Evolutionary conservation across 371 early-diverging fungal genomes (phyloP).

Genomic region (Mortierella sp.): DNA sequence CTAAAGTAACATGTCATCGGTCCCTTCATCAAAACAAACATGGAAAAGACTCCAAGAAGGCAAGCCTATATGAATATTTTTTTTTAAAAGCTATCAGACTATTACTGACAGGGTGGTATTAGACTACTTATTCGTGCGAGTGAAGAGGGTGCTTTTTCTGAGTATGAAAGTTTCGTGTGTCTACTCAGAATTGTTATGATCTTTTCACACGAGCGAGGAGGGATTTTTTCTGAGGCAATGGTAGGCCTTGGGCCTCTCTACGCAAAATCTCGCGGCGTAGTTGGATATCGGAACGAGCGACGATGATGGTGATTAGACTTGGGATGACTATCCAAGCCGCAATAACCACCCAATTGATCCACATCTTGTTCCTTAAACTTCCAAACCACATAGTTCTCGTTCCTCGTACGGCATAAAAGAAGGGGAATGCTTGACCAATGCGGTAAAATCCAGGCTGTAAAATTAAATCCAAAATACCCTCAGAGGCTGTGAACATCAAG

Average conservation of each 20-base stretch:
- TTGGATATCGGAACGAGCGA: constrained; percentile 44
- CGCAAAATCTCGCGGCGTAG: constrained; percentile 47
- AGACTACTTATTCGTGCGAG: too few relatives aligned
- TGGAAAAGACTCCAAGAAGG: too few relatives aligned
- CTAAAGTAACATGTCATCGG: too few relatives aligned
- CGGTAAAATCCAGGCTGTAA: constrained; percentile 50
- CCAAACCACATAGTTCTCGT: constrained; percentile 52
- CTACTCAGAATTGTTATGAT: too few relatives aligned
- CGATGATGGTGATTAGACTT: constrained; percentile 24
- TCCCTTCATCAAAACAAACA: too few relatives aligned
- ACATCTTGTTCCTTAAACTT: constrained; percentile 37
- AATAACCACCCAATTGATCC: constrained; percentile 58
- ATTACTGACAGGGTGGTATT: too few relatives aligned
- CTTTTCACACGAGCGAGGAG: too few relatives aligned
- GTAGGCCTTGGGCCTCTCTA: neutral
- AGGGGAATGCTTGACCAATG: constrained; percentile 47
- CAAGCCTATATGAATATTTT: too few relatives aligned
- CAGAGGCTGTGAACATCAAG: constrained; percentile 51
- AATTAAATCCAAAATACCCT: constrained; percentile 43
- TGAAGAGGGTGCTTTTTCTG: too few relatives aligned
- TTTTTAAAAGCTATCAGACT: too few relatives aligned
- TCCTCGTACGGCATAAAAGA: constrained; percentile 44
- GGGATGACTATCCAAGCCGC: constrained; percentile 48
- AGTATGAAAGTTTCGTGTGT: too few relatives aligned
- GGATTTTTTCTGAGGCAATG: neutral